These are phyloP conservation scores for Rubroshorea leprosula DNA, from an alignment of 345 rosid genomes.

Conservation along the genomic window DNA sequence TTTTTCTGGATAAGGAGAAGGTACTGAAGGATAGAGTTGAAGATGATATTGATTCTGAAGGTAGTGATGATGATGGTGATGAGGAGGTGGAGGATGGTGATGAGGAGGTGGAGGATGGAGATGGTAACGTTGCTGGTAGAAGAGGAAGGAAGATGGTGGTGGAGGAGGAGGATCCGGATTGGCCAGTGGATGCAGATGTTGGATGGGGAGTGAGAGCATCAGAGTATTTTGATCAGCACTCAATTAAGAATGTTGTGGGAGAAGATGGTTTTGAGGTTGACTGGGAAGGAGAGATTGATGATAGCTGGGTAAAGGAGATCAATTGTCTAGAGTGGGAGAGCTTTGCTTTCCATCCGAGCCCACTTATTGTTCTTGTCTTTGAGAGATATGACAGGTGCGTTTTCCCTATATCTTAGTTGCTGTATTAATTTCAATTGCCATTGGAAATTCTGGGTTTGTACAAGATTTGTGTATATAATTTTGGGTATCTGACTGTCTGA, in stretches of 20 bases:
- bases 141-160: constrained; percentile 49
- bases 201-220: constrained; percentile 96
- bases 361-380: constrained; percentile 64
- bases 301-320: constrained; percentile 79
- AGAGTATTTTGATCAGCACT: constrained; percentile 77
- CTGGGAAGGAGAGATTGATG: constrained; percentile 91
- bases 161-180: constrained; percentile 72
- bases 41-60: constrained; percentile 23
- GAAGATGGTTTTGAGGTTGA: constrained; percentile 79
- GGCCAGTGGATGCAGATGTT: constrained; percentile 93
- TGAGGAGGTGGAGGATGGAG: constrained; percentile 22
- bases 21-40: constrained; percentile 44
- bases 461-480: not conserved
- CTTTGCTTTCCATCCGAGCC: constrained; percentile 87
- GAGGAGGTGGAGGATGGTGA: constrained; percentile 30
- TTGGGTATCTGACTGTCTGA: not conserved
- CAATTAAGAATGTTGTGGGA: constrained; percentile 72
- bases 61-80: constrained; percentile 25
- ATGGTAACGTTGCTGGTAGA: constrained; percentile 18
- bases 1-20: constrained; percentile 38
- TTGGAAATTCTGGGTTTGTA: not conserved
- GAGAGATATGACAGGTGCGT: constrained; percentile 68
- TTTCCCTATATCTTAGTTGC: not conserved
- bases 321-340: constrained; percentile 91
- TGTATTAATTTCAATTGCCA: not conserved